Evolutionary conservation across 768 basidiomycete genomes (phyloP), one percentile per base, ranked within the genome.

Genomic region (Hygrocybe coccinea): DNA sequence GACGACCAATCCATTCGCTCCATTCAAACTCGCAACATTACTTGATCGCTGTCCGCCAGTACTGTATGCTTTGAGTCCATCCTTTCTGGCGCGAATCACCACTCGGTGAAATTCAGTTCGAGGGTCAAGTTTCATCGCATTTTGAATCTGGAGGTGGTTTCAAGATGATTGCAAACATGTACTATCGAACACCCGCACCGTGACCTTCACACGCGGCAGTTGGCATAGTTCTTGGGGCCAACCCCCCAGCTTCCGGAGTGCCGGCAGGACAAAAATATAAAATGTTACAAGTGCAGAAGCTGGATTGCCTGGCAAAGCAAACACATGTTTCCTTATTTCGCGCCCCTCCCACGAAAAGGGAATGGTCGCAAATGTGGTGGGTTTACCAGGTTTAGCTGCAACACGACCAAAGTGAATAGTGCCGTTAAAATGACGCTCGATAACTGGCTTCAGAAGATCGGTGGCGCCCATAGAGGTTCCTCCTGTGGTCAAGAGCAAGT

Each of bases 381-480:
- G 91, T 65, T 94, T 94, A 6, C 91, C 92, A 1, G 84, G 84
- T 62, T 90, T 91, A 64, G 92, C 81, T 21, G 82, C 81, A 50
- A 94, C 89, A 7, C 91, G 79, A 1, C 92, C 92, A 65, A 95
- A 94, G 64, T 94, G 91, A 4, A 93, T 77, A 6, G 78, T 85
- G 0, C 91, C 92, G 15, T 74, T 67, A 54, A 94, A 79, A 41
- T 86, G 78, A 14, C 84, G 81, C 69, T 95, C 92, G 54, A 95
- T 86, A 55, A 93, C 81, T 1, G 92, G 92, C 68, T 95, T 94
- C 38, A 95, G 70, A 19, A 95, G 76, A 67, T 95, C 92, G 1
- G 83, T 84, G 1, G 91, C 80, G 0, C 92, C 92, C 92, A 95
- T 95, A 1, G 89, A 91, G 3, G 92, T 93, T 3, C 92, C 92